A percentile compares a stretch with the other conserved stretches of the same genome.
Conservation (phyloP, 345 rosid genomes). For the Acer yangbiense region DNA sequence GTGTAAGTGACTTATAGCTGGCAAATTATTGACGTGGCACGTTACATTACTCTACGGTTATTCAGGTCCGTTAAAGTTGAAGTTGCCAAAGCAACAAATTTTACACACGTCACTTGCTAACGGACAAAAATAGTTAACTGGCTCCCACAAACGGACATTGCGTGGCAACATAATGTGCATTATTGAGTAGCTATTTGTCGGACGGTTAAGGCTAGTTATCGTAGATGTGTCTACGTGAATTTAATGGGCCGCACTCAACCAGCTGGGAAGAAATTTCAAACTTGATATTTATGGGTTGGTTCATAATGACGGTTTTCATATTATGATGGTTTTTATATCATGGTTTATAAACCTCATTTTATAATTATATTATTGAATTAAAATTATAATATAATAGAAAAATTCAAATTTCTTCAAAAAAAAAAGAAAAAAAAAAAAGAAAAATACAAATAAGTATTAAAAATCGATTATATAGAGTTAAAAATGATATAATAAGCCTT, state of each 20-base stretch:
- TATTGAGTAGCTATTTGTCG: neutral
- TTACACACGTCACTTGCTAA: conserved; percentile 24
- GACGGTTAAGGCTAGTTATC: neutral
- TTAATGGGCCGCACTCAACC: neutral
- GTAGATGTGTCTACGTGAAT: neutral
- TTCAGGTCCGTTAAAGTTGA: conserved; percentile 34
- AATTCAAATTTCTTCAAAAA: too few species aligned
- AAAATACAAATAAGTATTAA: too few species aligned
- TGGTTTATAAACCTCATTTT: too few species aligned
- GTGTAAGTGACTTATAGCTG: conserved; percentile 53
- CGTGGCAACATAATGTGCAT: conserved; percentile 3
- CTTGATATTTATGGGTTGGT: conserved; percentile 21
- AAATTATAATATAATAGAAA: too few species aligned
- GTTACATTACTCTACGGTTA: conserved; percentile 23
- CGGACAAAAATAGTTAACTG: conserved; percentile 23
- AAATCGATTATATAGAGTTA: too few species aligned
- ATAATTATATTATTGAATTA: too few species aligned
- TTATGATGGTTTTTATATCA: too few species aligned
- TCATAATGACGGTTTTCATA: too few species aligned
- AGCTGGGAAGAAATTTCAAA: neutral
- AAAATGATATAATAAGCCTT: too few species aligned
- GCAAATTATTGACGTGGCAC: conserved; percentile 34
- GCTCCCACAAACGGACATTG: conserved; percentile 5
- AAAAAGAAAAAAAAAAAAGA: too few species aligned
- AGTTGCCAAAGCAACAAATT: neutral